A percentile compares a stretch with the other conserved stretches of the same genome.
Conservation (phyloP, 1,284 basidiomycete species). For the Cryptococcus deneoformans region DNA sequence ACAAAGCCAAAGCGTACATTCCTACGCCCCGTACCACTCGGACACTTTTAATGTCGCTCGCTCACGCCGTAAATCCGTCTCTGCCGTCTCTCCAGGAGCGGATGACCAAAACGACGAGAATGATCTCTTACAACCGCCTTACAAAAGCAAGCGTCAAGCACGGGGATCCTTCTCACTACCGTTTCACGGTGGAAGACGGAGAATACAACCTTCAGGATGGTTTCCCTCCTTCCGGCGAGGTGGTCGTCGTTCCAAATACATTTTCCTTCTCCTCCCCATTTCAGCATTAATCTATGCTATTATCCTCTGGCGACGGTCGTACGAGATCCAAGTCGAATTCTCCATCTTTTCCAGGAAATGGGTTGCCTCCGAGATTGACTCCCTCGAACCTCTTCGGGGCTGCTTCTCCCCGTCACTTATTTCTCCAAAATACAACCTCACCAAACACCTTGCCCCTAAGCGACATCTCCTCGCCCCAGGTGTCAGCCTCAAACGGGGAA, state of each 20-base stretch:
- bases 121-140: not conserved
- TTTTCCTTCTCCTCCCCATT: slow-evolving; percentile 20
- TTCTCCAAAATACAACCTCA: slow-evolving; percentile 66
- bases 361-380: slow-evolving; percentile 63
- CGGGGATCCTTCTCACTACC: slow-evolving; percentile 31
- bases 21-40: slow-evolving; percentile 1
- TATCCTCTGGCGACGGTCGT: slow-evolving; percentile 57
- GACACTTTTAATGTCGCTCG: slow-evolving; percentile 6
- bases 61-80: slow-evolving; percentile 19
- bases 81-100: slow-evolving; percentile 5
- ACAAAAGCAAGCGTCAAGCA: slow-evolving; percentile 17
- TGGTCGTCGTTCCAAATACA: not conserved
- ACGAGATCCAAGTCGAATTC: slow-evolving; percentile 78
- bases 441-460: slow-evolving; percentile 61
- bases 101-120: slow-evolving; percentile 11
- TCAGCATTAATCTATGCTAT: slow-evolving; percentile 50
- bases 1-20: too few relatives aligned
- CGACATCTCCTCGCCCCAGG: slow-evolving; percentile 72
- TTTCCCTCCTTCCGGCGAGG: not conserved
- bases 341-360: slow-evolving; percentile 70
- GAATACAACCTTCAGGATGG: not conserved
- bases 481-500: slow-evolving; percentile 66
- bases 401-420: slow-evolving; percentile 60
- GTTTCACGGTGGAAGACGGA: slow-evolving; percentile 23
- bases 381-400: slow-evolving; percentile 54